Evolutionary conservation across 345 rosid species (phyloP).

Genomic region (Pugionium dolabratum): DNA sequence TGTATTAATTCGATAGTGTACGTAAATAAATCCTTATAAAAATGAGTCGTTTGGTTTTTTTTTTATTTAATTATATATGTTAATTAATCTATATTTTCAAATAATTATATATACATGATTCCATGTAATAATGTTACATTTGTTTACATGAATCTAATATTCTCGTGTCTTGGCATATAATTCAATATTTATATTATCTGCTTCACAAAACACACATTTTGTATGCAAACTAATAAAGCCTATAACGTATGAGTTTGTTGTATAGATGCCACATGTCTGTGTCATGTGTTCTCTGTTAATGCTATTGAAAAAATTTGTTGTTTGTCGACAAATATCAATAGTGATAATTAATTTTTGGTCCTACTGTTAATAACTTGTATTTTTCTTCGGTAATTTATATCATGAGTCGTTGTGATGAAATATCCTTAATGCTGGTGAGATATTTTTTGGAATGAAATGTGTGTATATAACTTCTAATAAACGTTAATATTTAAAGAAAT

Average conservation of each 20-base stretch:
- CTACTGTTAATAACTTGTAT: constrained; percentile 15
- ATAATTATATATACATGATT: constrained; percentile 10
- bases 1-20: no score
- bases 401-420: constrained; percentile 1
- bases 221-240: constrained; percentile 22
- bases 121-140: constrained; percentile 21
- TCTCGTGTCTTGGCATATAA: neutral
- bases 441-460: neutral
- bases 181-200: neutral
- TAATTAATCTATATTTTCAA: neutral
- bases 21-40: no score
- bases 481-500: no score
- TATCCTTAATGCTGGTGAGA: neutral
- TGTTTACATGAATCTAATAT: constrained; percentile 23
- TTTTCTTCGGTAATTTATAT: constrained; percentile 8
- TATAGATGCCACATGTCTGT: constrained; percentile 25
- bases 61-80: neutral
- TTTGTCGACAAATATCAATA: constrained; percentile 34
- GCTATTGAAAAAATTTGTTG: constrained; percentile 23
- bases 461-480: neutral
- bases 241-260: constrained; percentile 24
- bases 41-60: constrained; percentile 15
- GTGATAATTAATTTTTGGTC: constrained; percentile 13
- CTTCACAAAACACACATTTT: constrained; percentile 21
- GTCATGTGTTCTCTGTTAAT: constrained; percentile 36